Percentiles rank a stretch among this genome's conserved stretches.
Evolutionary conservation across 805 yeast genomes (phyloP).

Genomic region (baker's yeast (Saccharomyces cerevisiae)): DNA sequence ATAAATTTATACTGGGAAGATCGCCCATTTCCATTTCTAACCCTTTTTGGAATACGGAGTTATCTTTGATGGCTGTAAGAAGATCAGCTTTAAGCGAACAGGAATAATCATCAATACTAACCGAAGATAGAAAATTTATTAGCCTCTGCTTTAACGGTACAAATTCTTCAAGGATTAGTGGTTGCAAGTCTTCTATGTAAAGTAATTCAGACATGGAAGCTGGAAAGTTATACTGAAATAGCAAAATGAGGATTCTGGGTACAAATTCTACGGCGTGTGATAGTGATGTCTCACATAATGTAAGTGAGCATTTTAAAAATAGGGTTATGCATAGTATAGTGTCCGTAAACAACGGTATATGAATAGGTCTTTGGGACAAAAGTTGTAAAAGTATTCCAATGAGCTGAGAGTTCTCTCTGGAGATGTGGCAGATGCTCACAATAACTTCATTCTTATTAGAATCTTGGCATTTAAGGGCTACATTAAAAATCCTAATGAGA

Average conservation of each 20-base stretch:
- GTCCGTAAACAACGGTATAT: not conserved
- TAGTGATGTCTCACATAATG: not conserved
- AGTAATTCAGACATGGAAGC: not conserved
- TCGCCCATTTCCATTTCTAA: constrained; percentile 5
- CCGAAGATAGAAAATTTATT: constrained; percentile 6
- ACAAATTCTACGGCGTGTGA: not conserved
- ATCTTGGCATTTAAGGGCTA: constrained; percentile 6
- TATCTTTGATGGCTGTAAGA: not conserved
- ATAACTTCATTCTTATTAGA: constrained; percentile 3
- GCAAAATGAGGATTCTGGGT: not conserved
- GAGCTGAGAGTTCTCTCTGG: not conserved
- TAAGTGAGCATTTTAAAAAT: not conserved
- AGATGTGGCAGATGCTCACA: constrained; percentile 3
- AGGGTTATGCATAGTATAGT: not conserved
- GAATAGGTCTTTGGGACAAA: not conserved
- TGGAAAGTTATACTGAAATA: not conserved
- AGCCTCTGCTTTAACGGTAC: constrained; percentile 8
- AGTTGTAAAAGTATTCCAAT: not conserved
- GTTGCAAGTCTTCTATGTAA: constrained; percentile 4
- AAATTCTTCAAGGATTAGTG: constrained; percentile 9
- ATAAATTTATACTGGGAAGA: constrained; percentile 19
- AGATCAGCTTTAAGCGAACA: constrained; percentile 5
- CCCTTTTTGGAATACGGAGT: not conserved
- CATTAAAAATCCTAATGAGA: constrained; percentile 7
- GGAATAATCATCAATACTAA: constrained; percentile 9